These are phyloP conservation scores for Pilatotrama ljubarskyi DNA, from an alignment of 768 basidiomycete genomes.

Conservation along the genomic window DNA sequence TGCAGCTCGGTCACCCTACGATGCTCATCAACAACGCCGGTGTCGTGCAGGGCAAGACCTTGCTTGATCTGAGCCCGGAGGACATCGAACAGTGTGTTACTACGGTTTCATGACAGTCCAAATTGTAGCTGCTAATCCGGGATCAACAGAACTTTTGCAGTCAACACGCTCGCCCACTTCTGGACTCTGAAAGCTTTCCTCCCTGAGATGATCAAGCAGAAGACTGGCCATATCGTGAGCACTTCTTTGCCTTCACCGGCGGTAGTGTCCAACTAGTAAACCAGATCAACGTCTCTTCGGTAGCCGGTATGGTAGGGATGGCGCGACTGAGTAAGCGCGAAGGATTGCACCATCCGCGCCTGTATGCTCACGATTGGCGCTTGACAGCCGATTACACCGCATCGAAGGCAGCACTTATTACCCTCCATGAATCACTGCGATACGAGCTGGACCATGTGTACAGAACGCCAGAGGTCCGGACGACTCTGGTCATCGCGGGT, in stretches of 20 bases:
- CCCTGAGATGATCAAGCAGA: constrained; percentile 77
- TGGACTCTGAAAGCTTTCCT: constrained; percentile 94
- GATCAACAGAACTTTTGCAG: constrained; percentile 73
- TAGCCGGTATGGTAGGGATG: constrained; percentile 67
- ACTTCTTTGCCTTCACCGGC: neutral
- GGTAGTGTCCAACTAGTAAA: neutral
- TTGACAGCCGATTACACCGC: constrained; percentile 81
- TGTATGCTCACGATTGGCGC: neutral
- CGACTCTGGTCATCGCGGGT: constrained; percentile 82
- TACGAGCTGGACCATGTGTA: constrained; percentile 88
- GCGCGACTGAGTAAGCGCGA: constrained; percentile 70
- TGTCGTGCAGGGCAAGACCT: constrained; percentile 83
- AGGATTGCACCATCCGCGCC: neutral
- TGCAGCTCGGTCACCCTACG: constrained; percentile 85
- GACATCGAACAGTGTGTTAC: constrained; percentile 76
- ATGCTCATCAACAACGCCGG: constrained; percentile 95
- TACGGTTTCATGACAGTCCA: neutral
- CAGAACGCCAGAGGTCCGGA: constrained; percentile 75
- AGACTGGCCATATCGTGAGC: constrained; percentile 82
- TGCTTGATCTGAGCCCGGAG: constrained; percentile 74
- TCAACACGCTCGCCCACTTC: constrained; percentile 88
- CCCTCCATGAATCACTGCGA: constrained; percentile 80
- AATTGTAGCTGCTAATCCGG: neutral
- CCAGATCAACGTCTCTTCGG: constrained; percentile 78
- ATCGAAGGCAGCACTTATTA: constrained; percentile 87